phyloP scores from a whole-genome alignment of 352 stramenopile species.

The Pythium plurisporium region DNA sequence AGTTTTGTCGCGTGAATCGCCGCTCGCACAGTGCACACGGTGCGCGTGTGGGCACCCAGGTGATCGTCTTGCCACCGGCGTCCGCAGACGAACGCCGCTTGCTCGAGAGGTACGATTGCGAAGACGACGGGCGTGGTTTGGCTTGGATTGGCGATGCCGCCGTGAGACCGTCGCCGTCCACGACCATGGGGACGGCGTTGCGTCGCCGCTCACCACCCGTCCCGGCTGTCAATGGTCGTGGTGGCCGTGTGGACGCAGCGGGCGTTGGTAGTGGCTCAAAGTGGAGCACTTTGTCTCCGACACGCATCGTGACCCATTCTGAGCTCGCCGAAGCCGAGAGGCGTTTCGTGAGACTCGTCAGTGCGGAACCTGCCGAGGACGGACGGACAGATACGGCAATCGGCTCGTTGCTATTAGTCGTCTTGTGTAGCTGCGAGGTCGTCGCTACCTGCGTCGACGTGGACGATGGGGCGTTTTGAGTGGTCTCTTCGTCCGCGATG shows the following conservation, averaged over 20 bases:
- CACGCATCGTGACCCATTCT: slow-evolving; percentile 21
- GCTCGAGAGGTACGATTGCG: slow-evolving; percentile 7
- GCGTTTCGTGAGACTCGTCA: neutral
- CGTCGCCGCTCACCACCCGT: neutral
- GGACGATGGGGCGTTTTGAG: neutral
- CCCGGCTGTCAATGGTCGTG: slow-evolving; percentile 13
- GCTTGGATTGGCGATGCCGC: neutral
- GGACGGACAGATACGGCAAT: neutral
- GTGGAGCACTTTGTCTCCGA: slow-evolving; percentile 16
- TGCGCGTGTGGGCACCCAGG: slow-evolving; percentile 20
- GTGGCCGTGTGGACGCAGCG: neutral
- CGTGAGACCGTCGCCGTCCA: slow-evolving; percentile 3
- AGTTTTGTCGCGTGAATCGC: slow-evolving; percentile 17
- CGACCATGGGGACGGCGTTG: slow-evolving; percentile 20
- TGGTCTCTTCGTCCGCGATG: neutral
- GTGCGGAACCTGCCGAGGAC: slow-evolving; percentile 1
- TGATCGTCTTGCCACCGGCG: neutral
- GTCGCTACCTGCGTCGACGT: neutral
- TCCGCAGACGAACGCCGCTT: neutral
- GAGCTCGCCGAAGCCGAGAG: neutral
- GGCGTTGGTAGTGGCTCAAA: slow-evolving; percentile 21
- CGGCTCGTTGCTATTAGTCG: neutral
- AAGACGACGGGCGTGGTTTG: slow-evolving; percentile 14
- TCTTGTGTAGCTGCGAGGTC: neutral
- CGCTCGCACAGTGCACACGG: slow-evolving; percentile 25